Base-by-base conservation (phyloP, 352 stramenopile species). In the Globisporangium cystogenes region DNA sequence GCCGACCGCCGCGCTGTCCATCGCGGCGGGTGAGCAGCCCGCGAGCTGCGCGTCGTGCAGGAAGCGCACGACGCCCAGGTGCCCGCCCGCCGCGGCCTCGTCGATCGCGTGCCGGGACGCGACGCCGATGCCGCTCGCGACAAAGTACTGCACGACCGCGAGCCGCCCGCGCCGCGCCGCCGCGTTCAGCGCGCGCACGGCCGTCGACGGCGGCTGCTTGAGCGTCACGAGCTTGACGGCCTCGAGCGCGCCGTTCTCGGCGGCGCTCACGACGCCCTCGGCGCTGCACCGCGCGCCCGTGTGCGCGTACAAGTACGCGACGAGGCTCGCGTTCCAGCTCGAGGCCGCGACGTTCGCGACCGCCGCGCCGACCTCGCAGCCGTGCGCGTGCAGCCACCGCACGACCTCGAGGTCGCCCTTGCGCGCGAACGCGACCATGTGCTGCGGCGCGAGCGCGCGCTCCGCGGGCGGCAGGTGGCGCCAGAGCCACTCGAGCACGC, bases 401-500 rank as follows among this genome's bases (percentile, higher is more conserved):
- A 48, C 27, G n/a, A 27, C 16, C 3, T 41, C 27, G 8, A 49
- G 18, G 33, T 18, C 14, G 33, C 33, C 33, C 11, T 18, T 18
- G 20, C 27, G 29, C 12, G 31, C 27, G 8, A 29, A n/a, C 29
- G 12, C 7, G 20, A 20, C 16, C 39, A 36, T 4, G 6, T 20
- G 1, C 10, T 24, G 16, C 15, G 16, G 12, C 27, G 27, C 18
- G 12, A 56, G n/a, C 24, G 20, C 18, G 26, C 45, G 44, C n/a
- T n/a, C 20, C 21, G 39, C n/a, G 1, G 21, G 27, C 1, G 50
- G 50, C 24, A 56, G 18, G 27, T 44, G 48, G 10, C 2, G 6
- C 24, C 15, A 33, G 6, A 54, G 37, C 48, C 48, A 54, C 18
- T 45, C 16, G 48, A 54, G 48, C 12, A 54, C 23, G 1, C 10